These are phyloP conservation scores for Monosporascus sp. DNA, from an alignment of 2,329 filamentous ascomycete genomes.

Conservation along the genomic window DNA sequence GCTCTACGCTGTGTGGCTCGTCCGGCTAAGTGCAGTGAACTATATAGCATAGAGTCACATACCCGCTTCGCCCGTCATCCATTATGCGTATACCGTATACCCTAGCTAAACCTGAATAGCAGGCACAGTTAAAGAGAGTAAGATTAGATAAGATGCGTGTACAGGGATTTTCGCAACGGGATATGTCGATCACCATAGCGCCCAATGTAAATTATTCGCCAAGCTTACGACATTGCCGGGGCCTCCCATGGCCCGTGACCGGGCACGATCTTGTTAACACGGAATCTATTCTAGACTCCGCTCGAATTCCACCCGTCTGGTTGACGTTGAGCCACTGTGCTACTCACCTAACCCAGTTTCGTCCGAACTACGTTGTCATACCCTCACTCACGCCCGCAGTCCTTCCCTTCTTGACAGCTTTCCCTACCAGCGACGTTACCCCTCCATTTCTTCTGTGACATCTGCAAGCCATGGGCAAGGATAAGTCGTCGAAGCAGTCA, in stretches of 20 bases:
- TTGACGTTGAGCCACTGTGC: not conserved
- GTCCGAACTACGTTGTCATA: too few species aligned
- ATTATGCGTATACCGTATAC: too few species aligned
- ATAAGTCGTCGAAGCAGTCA: constrained; percentile 6
- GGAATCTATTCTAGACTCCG: not conserved
- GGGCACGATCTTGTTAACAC: too few species aligned
- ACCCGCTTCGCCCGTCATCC: too few species aligned
- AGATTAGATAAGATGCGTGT: not conserved
- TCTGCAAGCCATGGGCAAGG: constrained; percentile 2
- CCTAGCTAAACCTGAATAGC: too few species aligned
- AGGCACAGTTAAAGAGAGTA: not conserved
- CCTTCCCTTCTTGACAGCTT: not conserved
- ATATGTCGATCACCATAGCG: not conserved
- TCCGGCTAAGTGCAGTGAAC: too few species aligned
- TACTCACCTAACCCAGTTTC: too few species aligned
- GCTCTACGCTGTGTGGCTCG: too few species aligned
- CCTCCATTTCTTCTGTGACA: not conserved
- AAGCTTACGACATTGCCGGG: too few species aligned
- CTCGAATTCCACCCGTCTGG: not conserved
- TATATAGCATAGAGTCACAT: too few species aligned
- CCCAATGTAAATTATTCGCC: too few species aligned
- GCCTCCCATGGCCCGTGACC: too few species aligned
- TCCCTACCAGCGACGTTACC: not conserved
- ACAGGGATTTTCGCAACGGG: not conserved
- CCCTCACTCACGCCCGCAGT: not conserved